phyloP scores from a whole-genome alignment of 371 early-diverging fungal species.

The Choanephora cucurbitarum region DNA sequence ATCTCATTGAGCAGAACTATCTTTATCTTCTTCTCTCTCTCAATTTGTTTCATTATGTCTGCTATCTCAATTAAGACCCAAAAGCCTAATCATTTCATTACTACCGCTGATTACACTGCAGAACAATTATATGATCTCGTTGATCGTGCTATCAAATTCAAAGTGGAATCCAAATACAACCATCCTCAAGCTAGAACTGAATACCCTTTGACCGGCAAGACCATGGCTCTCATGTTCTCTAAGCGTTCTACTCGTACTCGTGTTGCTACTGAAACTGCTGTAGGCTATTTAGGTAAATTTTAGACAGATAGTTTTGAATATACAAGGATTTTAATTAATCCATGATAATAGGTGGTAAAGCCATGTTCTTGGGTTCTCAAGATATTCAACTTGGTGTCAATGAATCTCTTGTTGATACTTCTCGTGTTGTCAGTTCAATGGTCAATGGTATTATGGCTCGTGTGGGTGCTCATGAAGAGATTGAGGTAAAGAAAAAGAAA shows the following conservation, averaged over 20 bases:
- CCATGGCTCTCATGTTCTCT: conserved; percentile 87
- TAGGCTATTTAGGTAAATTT: conserved; percentile 74
- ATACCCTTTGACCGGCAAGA: conserved; percentile 69
- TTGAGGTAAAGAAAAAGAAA: conserved; percentile 59
- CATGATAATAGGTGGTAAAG: conserved; percentile 76
- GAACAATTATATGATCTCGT: conserved; percentile 50
- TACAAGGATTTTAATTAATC: too few relatives aligned
- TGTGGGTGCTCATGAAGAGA: conserved; percentile 85
- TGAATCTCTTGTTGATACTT: conserved; percentile 87
- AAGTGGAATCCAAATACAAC: conserved; percentile 44
- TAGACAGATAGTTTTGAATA: background rate
- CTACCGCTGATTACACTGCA: conserved; percentile 50
- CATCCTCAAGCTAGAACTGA: conserved; percentile 42
- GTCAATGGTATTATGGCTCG: conserved; percentile 93
- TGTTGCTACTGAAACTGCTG: conserved; percentile 92
- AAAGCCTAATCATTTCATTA: conserved; percentile 50
- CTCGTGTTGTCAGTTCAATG: conserved; percentile 91
- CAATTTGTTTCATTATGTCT: conserved; percentile 12
- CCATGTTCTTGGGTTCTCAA: conserved; percentile 90
- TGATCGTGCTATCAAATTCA: conserved; percentile 43
- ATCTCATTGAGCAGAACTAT: conserved; percentile 4
- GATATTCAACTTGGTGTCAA: conserved; percentile 96
- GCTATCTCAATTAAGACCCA: conserved; percentile 12
- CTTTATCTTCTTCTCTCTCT: conserved; percentile 1
- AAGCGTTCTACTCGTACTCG: conserved; percentile 96